A percentile compares a stretch with the other conserved stretches of the same genome.
Conservation (phyloP, 2,329 filamentous ascomycete species). For the Hypomyces rosellus region DNA sequence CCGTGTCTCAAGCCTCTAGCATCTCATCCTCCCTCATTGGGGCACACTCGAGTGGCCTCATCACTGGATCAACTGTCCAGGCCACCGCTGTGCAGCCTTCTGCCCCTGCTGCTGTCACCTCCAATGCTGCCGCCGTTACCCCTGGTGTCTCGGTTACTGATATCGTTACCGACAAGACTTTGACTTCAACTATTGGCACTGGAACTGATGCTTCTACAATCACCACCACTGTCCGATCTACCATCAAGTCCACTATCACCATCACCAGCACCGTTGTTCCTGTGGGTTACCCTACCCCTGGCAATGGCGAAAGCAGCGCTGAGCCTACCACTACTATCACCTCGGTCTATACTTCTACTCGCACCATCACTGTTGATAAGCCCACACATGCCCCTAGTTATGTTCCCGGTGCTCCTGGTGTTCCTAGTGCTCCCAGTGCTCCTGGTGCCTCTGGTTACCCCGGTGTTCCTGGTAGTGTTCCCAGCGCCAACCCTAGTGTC, state of each 20-base stretch:
- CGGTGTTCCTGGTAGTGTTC: conserved; percentile 4
- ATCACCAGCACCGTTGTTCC: conserved; percentile 18
- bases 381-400: conserved; percentile 18
- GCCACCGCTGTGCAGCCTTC: conserved; percentile 17
- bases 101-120: conserved; percentile 8
- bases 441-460: conserved; percentile 4
- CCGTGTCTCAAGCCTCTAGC: conserved; percentile 34
- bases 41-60: conserved; percentile 28
- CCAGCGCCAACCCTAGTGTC: conserved; percentile 12
- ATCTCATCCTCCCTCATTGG: conserved; percentile 36
- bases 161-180: conserved; percentile 26
- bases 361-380: conserved; percentile 28
- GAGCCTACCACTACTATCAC: conserved; percentile 33
- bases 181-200: conserved; percentile 30
- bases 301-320: conserved; percentile 5
- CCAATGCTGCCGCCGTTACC: conserved; percentile 15
- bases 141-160: conserved; percentile 21
- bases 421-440: conserved; percentile 11
- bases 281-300: conserved; percentile 9
- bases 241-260: conserved; percentile 33
- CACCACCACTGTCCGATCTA: conserved; percentile 39
- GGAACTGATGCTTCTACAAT: conserved; percentile 27
- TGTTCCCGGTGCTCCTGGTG: conserved; percentile 14
- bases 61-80: conserved; percentile 32
- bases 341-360: conserved; percentile 30